Conservation (phyloP, 352 stramenopile genomes). For the Stramenopiles sp. region DNA sequence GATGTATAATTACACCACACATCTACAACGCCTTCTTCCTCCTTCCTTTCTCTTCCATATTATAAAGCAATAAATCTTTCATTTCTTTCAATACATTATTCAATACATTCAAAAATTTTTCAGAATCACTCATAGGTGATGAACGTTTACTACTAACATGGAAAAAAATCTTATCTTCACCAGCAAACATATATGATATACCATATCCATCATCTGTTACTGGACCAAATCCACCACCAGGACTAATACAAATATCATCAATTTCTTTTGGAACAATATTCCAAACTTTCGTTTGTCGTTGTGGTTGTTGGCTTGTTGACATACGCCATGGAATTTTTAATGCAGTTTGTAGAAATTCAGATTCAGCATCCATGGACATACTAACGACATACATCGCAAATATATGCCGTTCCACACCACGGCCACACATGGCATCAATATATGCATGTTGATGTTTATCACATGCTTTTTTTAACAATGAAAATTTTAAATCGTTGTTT, state of each 20-base stretch:
- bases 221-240: constrained; percentile 59
- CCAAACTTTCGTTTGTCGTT: constrained; percentile 61
- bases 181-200: constrained; percentile 67
- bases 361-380: constrained; percentile 55
- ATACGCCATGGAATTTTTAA: constrained; percentile 53
- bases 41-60: too few relatives aligned
- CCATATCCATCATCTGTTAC: constrained; percentile 66
- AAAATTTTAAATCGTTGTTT: not conserved
- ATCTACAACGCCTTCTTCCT: too few relatives aligned
- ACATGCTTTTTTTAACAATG: not conserved
- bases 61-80: not conserved
- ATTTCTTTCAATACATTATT: not conserved
- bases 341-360: constrained; percentile 57
- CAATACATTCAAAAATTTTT: constrained; percentile 30
- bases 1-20: too few relatives aligned
- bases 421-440: not conserved
- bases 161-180: constrained; percentile 62
- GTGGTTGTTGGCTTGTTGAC: constrained; percentile 63
- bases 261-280: constrained; percentile 39
- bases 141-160: constrained; percentile 66
- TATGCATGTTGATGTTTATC: not conserved
- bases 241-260: constrained; percentile 22
- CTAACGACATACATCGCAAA: constrained; percentile 19
- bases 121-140: constrained; percentile 39
- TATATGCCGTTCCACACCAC: not conserved